These are phyloP conservation scores for Biscogniauxia marginata DNA, from an alignment of 2,329 filamentous ascomycete species.

Conservation along the genomic window DNA sequence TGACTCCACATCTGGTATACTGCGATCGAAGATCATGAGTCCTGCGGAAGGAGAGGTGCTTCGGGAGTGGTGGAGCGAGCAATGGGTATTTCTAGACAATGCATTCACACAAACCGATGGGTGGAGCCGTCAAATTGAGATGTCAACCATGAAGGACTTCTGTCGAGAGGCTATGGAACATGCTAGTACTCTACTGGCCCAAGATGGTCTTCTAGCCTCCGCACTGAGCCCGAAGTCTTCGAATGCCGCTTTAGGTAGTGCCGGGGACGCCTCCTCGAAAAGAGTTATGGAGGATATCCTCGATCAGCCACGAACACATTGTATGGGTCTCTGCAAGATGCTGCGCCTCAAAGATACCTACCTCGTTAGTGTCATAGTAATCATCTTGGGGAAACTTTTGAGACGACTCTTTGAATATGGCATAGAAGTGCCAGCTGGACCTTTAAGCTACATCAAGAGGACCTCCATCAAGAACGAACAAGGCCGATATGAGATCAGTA, in stretches of 20 bases:
- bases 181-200: conserved; percentile 78
- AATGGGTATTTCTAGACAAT: conserved; percentile 79
- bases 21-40: conserved; percentile 56
- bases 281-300: conserved; percentile 50
- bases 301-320: conserved; percentile 58
- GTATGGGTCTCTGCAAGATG: conserved; percentile 80
- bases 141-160: conserved; percentile 81
- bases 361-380: conserved; percentile 77
- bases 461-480: conserved; percentile 61
- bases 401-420: conserved; percentile 74
- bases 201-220: conserved; percentile 79
- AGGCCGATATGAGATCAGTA: conserved; percentile 61
- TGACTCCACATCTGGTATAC: conserved; percentile 54
- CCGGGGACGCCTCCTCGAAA: conserved; percentile 35
- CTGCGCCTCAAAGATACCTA: conserved; percentile 85
- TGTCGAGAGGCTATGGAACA: conserved; percentile 95
- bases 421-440: conserved; percentile 64
- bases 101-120: conserved; percentile 80
- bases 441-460: conserved; percentile 62
- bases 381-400: conserved; percentile 80
- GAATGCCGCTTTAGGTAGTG: conserved; percentile 26
- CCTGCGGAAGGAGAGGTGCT: conserved; percentile 63
- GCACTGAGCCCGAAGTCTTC: conserved; percentile 48
- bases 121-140: conserved; percentile 78
- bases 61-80: conserved; percentile 75